phyloP scores from a whole-genome alignment of 2,329 filamentous ascomycete genomes.

The Monosporascus sp. region DNA sequence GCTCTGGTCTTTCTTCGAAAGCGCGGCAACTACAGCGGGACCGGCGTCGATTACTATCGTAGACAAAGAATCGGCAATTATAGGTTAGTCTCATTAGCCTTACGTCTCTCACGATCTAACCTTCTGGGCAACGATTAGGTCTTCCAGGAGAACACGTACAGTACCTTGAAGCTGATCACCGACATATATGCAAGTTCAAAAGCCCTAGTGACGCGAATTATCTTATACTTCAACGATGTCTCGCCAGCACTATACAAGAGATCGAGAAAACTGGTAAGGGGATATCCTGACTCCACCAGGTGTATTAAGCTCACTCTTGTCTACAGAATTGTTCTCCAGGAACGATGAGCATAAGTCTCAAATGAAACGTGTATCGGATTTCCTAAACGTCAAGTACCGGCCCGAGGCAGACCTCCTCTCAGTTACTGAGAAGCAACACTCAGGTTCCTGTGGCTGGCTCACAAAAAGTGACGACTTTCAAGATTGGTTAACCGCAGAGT shows the following conservation, averaged over 20 bases:
- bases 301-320: not conserved
- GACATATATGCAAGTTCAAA: conserved; percentile 21
- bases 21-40: conserved; percentile 13
- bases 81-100: conserved; percentile 6
- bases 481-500: conserved; percentile 15
- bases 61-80: conserved; percentile 20
- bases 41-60: conserved; percentile 14
- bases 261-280: conserved; percentile 3
- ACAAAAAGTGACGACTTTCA: conserved; percentile 13
- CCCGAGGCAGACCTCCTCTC: conserved; percentile 17
- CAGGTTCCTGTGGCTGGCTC: conserved; percentile 22
- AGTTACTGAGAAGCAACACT: conserved; percentile 13
- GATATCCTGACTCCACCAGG: not conserved
- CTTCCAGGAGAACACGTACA: conserved; percentile 16
- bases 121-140: conserved; percentile 1
- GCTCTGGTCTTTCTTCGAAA: conserved; percentile 25
- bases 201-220: conserved; percentile 17
- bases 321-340: not conserved
- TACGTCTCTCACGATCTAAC: not conserved
- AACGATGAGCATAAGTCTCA: conserved; percentile 1
- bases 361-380: conserved; percentile 12
- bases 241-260: conserved; percentile 16
- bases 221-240: conserved; percentile 10
- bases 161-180: conserved; percentile 21
- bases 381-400: conserved; percentile 11